Evolutionary conservation across 2,329 filamentous ascomycete species (phyloP).

Genomic region (Colletotrichum siamense): DNA sequence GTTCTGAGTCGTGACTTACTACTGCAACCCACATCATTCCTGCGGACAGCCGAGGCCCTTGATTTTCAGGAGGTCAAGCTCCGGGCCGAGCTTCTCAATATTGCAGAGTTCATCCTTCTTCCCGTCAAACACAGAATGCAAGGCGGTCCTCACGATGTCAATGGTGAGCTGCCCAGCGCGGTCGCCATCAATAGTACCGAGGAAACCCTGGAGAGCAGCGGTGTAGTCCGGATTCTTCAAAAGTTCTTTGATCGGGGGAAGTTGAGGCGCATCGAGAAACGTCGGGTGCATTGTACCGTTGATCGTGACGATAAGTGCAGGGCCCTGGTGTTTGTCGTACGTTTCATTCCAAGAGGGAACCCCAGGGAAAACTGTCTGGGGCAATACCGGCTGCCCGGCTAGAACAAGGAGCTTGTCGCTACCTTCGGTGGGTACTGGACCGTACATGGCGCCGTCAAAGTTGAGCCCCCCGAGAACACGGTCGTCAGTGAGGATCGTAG

Average conservation of each 20-base stretch:
- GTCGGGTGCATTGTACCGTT: conserved; percentile 32
- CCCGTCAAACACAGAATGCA: not conserved
- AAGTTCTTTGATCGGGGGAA: not conserved
- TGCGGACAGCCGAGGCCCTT: not conserved
- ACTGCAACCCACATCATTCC: not conserved
- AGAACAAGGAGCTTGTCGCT: conserved; percentile 33
- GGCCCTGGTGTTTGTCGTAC: conserved; percentile 29
- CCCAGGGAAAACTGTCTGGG: conserved; percentile 20
- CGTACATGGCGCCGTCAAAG: conserved; percentile 43
- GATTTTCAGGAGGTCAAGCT: not conserved
- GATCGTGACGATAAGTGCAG: conserved; percentile 29
- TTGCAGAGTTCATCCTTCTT: not conserved
- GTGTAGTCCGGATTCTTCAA: not conserved
- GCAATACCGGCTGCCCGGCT: conserved; percentile 30
- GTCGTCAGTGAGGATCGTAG: conserved; percentile 31
- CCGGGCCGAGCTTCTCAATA: not conserved
- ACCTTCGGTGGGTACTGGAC: conserved; percentile 29
- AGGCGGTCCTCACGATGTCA: not conserved
- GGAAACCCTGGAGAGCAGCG: not conserved
- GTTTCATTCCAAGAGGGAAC: conserved; percentile 35
- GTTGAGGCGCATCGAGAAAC: conserved; percentile 29
- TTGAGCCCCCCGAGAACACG: conserved; percentile 41
- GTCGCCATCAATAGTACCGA: not conserved
- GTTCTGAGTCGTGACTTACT: not conserved
- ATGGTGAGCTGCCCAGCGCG: not conserved